Conservation (phyloP, 169 alveolate genomes). For the Cryptosporidium muris region DNA sequence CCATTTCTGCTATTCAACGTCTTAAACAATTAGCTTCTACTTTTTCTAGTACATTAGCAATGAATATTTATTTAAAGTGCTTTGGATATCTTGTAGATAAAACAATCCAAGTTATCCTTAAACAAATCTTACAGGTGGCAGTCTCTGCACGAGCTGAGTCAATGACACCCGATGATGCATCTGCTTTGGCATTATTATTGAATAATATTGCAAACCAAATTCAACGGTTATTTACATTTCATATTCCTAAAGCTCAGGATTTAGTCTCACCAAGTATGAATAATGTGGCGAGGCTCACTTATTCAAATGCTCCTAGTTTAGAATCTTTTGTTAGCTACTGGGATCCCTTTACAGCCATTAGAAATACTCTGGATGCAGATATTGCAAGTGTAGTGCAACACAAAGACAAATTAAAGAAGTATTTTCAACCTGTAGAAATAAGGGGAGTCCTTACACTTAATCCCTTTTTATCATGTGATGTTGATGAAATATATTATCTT, state of each 20-base stretch:
- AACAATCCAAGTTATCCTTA: constrained; percentile 21
- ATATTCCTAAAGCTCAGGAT: constrained; percentile 26
- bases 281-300: constrained; percentile 38
- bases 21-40: constrained; percentile 37
- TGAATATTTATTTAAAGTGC: constrained; percentile 33
- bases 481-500: constrained; percentile 49
- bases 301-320: constrained; percentile 39
- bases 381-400: constrained; percentile 61
- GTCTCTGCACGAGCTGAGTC: constrained; percentile 13
- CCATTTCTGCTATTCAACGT: constrained; percentile 26
- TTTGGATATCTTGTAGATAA: constrained; percentile 56
- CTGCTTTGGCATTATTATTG: constrained; percentile 36
- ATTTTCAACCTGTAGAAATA: constrained; percentile 39
- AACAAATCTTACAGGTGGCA: constrained; percentile 42
- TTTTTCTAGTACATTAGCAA: constrained; percentile 39
- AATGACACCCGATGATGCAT: constrained; percentile 46
- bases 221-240: constrained; percentile 51
- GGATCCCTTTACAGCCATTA: constrained; percentile 34
- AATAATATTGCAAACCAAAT: constrained; percentile 36
- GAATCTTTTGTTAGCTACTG: constrained; percentile 43
- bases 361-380: constrained; percentile 65
- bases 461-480: constrained; percentile 43
- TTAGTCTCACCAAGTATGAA: constrained; percentile 1
- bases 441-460: constrained; percentile 32
- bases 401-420: constrained; percentile 19